phyloP scores from a whole-genome alignment of 2,329 filamentous ascomycete species.

The Aspergillus sclerotialis region DNA sequence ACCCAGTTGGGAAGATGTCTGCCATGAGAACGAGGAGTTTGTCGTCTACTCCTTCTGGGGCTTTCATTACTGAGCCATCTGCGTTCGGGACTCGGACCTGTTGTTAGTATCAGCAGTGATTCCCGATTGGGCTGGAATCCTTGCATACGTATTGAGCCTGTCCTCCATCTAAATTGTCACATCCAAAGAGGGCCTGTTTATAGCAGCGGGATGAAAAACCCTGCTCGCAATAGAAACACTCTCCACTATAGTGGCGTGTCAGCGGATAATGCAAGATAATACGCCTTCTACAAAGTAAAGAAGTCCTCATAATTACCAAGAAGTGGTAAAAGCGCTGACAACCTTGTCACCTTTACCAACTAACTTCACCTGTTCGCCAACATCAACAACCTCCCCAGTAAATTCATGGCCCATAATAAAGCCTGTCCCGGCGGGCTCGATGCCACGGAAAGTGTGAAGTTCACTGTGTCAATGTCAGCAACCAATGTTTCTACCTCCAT shows the following conservation, averaged over 20 bases:
- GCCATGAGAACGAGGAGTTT: constrained; percentile 79
- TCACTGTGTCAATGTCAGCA: constrained; percentile 49
- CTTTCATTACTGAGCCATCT: constrained; percentile 71
- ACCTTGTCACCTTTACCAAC: constrained; percentile 70
- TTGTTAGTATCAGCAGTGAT: neutral
- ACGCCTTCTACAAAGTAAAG: neutral
- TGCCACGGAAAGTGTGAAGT: constrained; percentile 77
- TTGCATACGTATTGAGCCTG: constrained; percentile 66
- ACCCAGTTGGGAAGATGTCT: constrained; percentile 82
- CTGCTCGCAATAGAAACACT: constrained; percentile 79
- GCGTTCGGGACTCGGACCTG: constrained; percentile 68
- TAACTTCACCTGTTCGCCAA: constrained; percentile 60
- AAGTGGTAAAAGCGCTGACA: constrained; percentile 76
- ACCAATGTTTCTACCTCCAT: neutral
- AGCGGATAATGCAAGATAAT: too few species aligned
- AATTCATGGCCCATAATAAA: constrained; percentile 77
- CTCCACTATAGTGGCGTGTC: too few species aligned
- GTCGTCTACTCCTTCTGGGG: constrained; percentile 64
- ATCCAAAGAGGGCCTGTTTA: constrained; percentile 65
- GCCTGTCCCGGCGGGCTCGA: constrained; percentile 60
- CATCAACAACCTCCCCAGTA: constrained; percentile 64
- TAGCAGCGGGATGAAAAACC: constrained; percentile 72
- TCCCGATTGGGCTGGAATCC: neutral
- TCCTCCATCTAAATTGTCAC: constrained; percentile 61
- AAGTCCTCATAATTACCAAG: constrained; percentile 51